A percentile compares a stretch with the other conserved stretches of the same genome.
Conservation (phyloP, 176 grass and related monocot genomes). For the Phragmites australis region DNA sequence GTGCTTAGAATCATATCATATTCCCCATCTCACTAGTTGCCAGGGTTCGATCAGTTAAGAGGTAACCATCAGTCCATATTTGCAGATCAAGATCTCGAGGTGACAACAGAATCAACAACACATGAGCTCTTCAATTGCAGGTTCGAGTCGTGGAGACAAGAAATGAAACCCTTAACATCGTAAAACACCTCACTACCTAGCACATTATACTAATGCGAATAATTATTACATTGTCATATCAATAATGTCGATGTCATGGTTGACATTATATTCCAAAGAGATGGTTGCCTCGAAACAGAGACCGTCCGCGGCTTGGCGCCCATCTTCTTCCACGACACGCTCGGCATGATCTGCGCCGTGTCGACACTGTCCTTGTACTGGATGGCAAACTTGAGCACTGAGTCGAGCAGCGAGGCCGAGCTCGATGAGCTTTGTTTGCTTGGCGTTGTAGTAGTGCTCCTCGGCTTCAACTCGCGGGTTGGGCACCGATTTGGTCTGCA, state of each 20-base stretch:
- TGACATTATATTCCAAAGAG: slow-evolving; percentile 33
- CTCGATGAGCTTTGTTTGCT: slow-evolving; percentile 79
- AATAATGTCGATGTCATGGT: slow-evolving; percentile 47
- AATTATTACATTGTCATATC: slow-evolving; percentile 36
- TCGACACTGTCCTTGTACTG: slow-evolving; percentile 80
- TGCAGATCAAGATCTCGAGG: neutral
- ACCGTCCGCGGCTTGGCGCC: slow-evolving; percentile 59
- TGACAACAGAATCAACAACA: neutral
- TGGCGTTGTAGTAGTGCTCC: slow-evolving; percentile 93
- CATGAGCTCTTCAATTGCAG: neutral
- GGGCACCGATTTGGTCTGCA: slow-evolving; percentile 69
- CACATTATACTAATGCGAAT: neutral
- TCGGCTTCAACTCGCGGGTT: slow-evolving; percentile 90
- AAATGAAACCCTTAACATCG: neutral
- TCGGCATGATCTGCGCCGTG: slow-evolving; percentile 82
- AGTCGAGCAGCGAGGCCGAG: slow-evolving; percentile 81
- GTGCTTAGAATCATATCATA: too few species aligned
- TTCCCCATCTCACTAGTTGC: too few species aligned
- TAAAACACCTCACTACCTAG: slow-evolving; percentile 1
- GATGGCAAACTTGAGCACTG: slow-evolving; percentile 82
- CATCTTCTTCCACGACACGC: slow-evolving; percentile 90
- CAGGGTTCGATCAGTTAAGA: neutral
- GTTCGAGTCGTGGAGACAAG: neutral
- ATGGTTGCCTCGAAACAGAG: slow-evolving; percentile 39
- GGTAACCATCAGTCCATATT: neutral